Base-by-base conservation (phyloP, 805 yeast species). In the Wickerhamomyces tratensis region DNA sequence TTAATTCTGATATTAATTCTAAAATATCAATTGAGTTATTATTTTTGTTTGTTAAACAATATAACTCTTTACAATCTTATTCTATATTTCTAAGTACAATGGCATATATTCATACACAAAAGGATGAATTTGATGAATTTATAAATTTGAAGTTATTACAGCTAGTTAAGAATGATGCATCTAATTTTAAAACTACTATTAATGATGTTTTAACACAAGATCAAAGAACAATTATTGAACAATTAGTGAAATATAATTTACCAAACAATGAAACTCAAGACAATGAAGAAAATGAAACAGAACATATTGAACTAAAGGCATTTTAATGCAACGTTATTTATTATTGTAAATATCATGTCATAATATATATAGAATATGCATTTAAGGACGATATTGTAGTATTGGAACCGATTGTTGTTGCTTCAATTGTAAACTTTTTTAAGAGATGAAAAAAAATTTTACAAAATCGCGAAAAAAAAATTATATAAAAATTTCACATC, bases 271-370 rank as follows among this genome's bases (percentile, higher is more conserved):
- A 36, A 37, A 35, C 40, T 35, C 47, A 50, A 36, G 49, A 41
- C 25, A 43, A 41, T 41, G 43, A 44, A 13, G 49, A 51, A 38
- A 51, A 48, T n/a, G 48, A 47, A 15, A 52, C 42, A n/a, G 49
- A 57, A 1, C 77, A 71, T 42, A 78, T 79, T 44, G 65, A 74
- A 49, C 58, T 79, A 41, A 77, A 75, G 52, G 63, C 71, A 1
- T 79, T 79, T 54, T 27, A 9, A 27, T n/a, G n/a, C n/a, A n/a
- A n/a, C n/a, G n/a, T n/a, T n/a, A n/a, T n/a, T n/a, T n/a, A n/a
- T n/a, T n/a, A n/a, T n/a, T n/a, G n/a, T n/a, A n/a, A n/a, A n/a
- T n/a, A n/a, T n/a, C n/a, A n/a, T n/a, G n/a, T n/a, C n/a, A n/a
- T n/a, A n/a, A n/a, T n/a, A n/a, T n/a, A n/a, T n/a, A n/a, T n/a